Percentiles rank a stretch among this genome's conserved stretches.
These are phyloP conservation scores for Aureobasidium sp. DNA, from an alignment of 2,329 filamentous ascomycete species.

Conservation along the genomic window DNA sequence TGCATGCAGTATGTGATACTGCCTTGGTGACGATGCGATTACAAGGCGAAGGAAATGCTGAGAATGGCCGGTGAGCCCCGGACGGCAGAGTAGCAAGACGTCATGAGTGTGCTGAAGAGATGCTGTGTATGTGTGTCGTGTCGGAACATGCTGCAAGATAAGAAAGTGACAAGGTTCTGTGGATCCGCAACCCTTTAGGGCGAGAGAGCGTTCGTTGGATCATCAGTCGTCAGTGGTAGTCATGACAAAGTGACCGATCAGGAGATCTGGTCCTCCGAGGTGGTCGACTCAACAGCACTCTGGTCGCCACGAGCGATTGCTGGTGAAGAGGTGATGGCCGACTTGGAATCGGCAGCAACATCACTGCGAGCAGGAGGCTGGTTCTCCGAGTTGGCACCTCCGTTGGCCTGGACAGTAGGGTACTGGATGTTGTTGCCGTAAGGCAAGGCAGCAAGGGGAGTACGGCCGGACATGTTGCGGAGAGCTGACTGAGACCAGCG, in stretches of 20 bases:
- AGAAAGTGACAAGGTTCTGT: slow-evolving; percentile 2
- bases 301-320: slow-evolving; percentile 14
- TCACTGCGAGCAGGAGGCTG: slow-evolving; percentile 12
- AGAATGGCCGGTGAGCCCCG: neutral
- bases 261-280: neutral
- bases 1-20: slow-evolving; percentile 1
- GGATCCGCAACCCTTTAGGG: neutral
- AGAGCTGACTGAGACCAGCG: slow-evolving; percentile 27
- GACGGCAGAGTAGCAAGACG: slow-evolving; percentile 1
- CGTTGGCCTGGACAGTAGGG: slow-evolving; percentile 1
- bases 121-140: slow-evolving; percentile 7
- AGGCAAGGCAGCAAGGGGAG: slow-evolving; percentile 20
- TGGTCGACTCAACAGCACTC: slow-evolving; percentile 9
- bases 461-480: slow-evolving; percentile 19
- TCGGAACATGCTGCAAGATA: slow-evolving; percentile 5
- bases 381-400: slow-evolving; percentile 10
- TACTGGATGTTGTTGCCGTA: slow-evolving; percentile 20
- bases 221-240: slow-evolving; percentile 2
- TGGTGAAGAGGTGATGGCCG: slow-evolving; percentile 1
- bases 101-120: slow-evolving; percentile 1
- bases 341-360: slow-evolving; percentile 5
- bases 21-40: neutral
- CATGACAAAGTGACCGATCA: neutral
- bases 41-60: slow-evolving; percentile 2
- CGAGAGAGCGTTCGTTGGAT: neutral